Evolutionary conservation across 169 alveolate species (phyloP), one percentile per base, ranked within the genome.

Genomic region (Neospora caninum): DNA sequence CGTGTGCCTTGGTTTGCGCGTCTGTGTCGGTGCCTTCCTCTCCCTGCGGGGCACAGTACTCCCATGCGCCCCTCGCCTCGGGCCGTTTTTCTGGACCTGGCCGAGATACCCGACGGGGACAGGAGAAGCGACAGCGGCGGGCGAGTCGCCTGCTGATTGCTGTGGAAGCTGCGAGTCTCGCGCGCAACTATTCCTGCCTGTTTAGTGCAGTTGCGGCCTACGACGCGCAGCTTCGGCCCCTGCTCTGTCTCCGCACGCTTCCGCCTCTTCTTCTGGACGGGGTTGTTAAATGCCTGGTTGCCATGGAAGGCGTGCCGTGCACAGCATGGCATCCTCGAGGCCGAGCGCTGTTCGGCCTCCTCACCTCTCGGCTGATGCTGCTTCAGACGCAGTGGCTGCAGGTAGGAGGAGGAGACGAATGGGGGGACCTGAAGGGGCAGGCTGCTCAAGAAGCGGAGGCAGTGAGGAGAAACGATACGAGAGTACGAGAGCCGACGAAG

Each of bases 331-430:
- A 18, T 49, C 89, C 89, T 22, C n/a, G 64, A 42, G 67, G 89
- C 34, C 64, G 64, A 2, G 64, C 89, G 18, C 67, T 82, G 6
- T 16, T 41, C 41, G 89, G 42, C 18, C 89, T 82, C 43, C 38
- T 82, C 43, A 39, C 39, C 36, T 36, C 89, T 38, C 54, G 89
- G 67, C 67, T 82, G 38, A 18, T 82, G 0, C 54, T 42, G 69
- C 34, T 82, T 41, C 89, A 82, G 67, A 82, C 89, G 89, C 89
- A 82, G 89, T 1, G 25, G 4, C 64, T 82, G 69, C 89, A 39
- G 89, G 89, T 41, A 41, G 67, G 86, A 78, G 31, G 39, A 64
- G 27, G 64, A n/a, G n/a, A n/a, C n/a, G n/a, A n/a, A n/a, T n/a
- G 13, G 58, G 58, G 58, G 4, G 58, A 49, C 58, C 4, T 49